A percentile compares a stretch with the other conserved stretches of the same genome.
These are phyloP conservation scores for Glycyrrhiza uralensis DNA, from an alignment of 306 rosid species.

Conservation along the genomic window DNA sequence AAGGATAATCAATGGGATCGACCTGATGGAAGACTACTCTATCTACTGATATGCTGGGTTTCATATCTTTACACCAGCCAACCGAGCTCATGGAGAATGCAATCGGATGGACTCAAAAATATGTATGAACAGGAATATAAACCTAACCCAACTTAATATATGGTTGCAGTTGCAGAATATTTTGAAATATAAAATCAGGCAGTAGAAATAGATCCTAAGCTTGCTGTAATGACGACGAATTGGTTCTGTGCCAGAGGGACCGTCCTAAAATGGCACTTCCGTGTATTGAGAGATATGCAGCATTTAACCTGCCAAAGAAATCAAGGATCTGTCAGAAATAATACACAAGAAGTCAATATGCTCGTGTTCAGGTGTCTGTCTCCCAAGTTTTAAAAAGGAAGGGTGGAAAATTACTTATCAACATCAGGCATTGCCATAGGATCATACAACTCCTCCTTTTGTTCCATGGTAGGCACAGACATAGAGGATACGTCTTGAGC, in stretches of 20 bases:
- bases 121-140: not conserved
- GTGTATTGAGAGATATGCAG: constrained; percentile 70
- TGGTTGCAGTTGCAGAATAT: constrained; percentile 5
- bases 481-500: constrained; percentile 66
- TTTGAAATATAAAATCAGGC: not conserved
- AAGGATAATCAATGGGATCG: not conserved
- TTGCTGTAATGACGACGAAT: constrained; percentile 18
- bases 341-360: constrained; percentile 12
- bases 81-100: not conserved
- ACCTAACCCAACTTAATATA: not conserved
- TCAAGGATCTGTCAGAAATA: constrained; percentile 22
- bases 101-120: not conserved
- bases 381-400: not conserved
- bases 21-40: not conserved
- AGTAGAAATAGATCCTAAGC: constrained; percentile 25
- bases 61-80: constrained; percentile 9
- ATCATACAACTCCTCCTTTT: constrained; percentile 71
- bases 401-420: constrained; percentile 43
- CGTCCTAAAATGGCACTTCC: constrained; percentile 39
- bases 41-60: not conserved
- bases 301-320: constrained; percentile 67
- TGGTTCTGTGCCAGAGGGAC: constrained; percentile 30
- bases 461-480: constrained; percentile 44
- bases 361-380: not conserved
- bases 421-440: constrained; percentile 73